Conservation (phyloP, 2,329 filamentous ascomycete species). For the Fusarium sp. region DNA sequence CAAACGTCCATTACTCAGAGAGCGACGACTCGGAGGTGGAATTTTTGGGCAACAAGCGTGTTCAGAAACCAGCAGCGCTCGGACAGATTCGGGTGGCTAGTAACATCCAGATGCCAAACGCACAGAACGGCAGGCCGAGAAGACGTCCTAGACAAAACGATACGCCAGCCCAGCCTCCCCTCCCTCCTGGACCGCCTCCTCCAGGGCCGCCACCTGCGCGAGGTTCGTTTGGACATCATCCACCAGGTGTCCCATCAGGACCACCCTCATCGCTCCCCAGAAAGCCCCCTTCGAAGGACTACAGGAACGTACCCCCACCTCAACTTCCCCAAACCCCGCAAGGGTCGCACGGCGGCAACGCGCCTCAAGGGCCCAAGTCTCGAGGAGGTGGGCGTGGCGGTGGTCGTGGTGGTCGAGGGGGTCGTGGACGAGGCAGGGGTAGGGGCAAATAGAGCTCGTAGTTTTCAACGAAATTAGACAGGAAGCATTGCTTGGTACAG, state of each 20-base stretch:
- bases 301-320: conserved; percentile 48
- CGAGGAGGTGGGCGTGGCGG: conserved; percentile 42
- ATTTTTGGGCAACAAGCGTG: conserved; percentile 53
- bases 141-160: conserved; percentile 35
- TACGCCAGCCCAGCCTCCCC: conserved; percentile 49
- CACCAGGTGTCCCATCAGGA: conserved; percentile 37
- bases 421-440: conserved; percentile 47
- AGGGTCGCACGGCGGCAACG: conserved; percentile 29
- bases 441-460: conserved; percentile 41
- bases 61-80: conserved; percentile 46
- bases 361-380: conserved; percentile 32
- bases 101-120: conserved; percentile 54
- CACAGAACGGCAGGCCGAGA: conserved; percentile 20
- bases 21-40: conserved; percentile 59
- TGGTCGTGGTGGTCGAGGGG: conserved; percentile 44
- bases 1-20: conserved; percentile 59
- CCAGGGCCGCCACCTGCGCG: conserved; percentile 41
- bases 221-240: conserved; percentile 38
- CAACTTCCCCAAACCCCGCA: conserved; percentile 30
- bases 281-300: conserved; percentile 47
- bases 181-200: conserved; percentile 54
- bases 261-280: conserved; percentile 46
- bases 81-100: conserved; percentile 55
- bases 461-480: conserved; percentile 2
- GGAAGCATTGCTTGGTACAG: conserved; percentile 18